Evolutionary conservation across 192 early-diverging fungal species (phyloP), one percentile per base, ranked within the genome.

Genomic region (Backusella circina): DNA sequence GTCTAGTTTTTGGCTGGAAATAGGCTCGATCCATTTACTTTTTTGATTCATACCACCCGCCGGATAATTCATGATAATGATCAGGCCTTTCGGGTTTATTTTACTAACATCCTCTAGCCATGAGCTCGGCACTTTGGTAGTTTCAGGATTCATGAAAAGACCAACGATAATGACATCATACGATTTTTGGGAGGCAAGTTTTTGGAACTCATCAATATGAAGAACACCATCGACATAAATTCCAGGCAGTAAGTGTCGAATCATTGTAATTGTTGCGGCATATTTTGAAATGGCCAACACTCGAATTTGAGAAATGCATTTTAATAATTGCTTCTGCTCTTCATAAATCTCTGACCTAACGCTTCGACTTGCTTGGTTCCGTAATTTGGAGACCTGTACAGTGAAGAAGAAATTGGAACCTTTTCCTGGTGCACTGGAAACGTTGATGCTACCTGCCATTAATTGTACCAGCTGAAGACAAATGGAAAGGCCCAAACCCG

Each of bases 401-500:
- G 71, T 80, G n/a, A 88, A 88, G 57, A 74, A 86, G 69, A 88
- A 88, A 2, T 77, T 84, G 15, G 87, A 88, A 0, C 87, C 87
- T 41, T 81, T 75, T 12, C 78, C 86, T 15, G 76, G 80, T 12
- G 71, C 74, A 66, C 83, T 82, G 9, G 57, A 69, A 2, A 87
- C 81, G 44, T 85, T 81, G 18, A 88, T 88, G 12, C 75, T 73
- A 31, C 90, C 90, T 31, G 86, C 86, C 89, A 91, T 90, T 33
- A 91, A 67, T 39, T 86, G 85, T 21, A 89, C 88, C 12, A 91
- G 80, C 39, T 87, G 84, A 8, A 84, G 73, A 54, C 86, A 88
- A 61, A 91, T 90, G 12, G 87, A 87, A 28, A 91, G 75, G 0
- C 89, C 89, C n/a, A 91, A 75, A 21, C 88, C 89, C 15, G 88